A percentile compares a stretch with the other conserved stretches of the same genome.
Evolutionary conservation across 495 filamentous ascomycete species (phyloP).

Genomic region (Hypoxylon rickii): DNA sequence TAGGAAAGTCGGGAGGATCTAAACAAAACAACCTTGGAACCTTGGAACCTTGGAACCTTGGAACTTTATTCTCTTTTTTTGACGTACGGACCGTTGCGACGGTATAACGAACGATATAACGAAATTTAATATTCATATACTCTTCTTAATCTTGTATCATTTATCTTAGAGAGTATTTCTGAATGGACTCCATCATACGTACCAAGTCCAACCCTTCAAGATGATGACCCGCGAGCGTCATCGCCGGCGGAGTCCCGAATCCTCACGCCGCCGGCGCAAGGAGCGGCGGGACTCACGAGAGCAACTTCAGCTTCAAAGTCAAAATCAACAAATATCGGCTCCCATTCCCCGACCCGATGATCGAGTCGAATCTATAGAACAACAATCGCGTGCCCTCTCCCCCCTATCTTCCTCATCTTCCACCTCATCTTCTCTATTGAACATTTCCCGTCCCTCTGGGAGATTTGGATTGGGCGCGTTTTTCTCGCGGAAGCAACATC

Average conservation of each 20-base stretch:
- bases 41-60: too few relatives aligned
- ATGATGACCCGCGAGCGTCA: conserved; percentile 53
- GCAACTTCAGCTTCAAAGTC: too few relatives aligned
- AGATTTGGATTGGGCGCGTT: conserved; percentile 50
- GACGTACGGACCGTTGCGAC: conserved; percentile 23
- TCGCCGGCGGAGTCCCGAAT: conserved; percentile 54
- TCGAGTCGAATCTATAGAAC: conserved; percentile 26
- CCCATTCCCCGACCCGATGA: conserved; percentile 20
- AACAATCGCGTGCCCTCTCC: conserved; percentile 45
- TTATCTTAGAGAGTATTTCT: conserved; percentile 20
- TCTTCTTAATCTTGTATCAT: too few relatives aligned
- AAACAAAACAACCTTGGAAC: conserved; percentile 35
- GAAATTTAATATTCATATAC: too few relatives aligned
- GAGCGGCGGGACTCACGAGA: conserved; percentile 52
- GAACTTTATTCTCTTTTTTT: too few relatives aligned
- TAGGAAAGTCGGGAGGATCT: conserved; percentile 7
- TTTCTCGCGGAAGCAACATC: conserved; percentile 44
- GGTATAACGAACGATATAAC: too few relatives aligned
- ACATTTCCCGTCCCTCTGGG: conserved; percentile 47
- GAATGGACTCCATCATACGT: conserved; percentile 30
- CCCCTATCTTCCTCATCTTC: conserved; percentile 52
- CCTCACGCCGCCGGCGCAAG: conserved; percentile 54
- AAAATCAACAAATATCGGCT: conserved; percentile 21
- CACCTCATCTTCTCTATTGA: conserved; percentile 47
- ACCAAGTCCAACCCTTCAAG: conserved; percentile 27